phyloP scores from a whole-genome alignment of 2,329 filamentous ascomycete genomes.

The Diplocarpon mali region DNA sequence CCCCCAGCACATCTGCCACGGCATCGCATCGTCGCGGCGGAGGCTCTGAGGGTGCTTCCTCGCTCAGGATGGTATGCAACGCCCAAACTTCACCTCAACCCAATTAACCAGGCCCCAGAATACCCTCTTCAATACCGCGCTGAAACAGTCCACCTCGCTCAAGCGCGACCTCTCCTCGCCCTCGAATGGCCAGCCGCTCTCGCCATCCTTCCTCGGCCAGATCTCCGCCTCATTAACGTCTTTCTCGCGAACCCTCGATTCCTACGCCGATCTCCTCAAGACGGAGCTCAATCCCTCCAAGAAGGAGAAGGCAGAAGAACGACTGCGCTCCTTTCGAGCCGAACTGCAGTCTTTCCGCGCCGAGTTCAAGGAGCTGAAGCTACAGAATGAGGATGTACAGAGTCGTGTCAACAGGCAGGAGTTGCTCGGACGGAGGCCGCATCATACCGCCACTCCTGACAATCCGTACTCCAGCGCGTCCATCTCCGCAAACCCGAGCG shows the following conservation, averaged over 20 bases:
- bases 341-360: constrained; percentile 73
- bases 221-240: constrained; percentile 67
- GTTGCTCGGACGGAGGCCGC: constrained; percentile 74
- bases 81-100: background rate
- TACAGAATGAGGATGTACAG: constrained; percentile 62
- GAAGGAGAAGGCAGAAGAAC: constrained; percentile 79
- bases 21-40: too few species aligned
- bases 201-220: constrained; percentile 57
- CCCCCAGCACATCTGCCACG: too few species aligned
- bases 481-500: constrained; percentile 13
- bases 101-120: constrained; percentile 42
- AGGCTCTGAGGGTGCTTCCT: background rate
- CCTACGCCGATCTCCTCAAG: constrained; percentile 75
- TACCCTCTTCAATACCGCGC: constrained; percentile 72
- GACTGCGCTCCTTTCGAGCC: constrained; percentile 72
- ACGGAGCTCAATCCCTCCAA: constrained; percentile 86
- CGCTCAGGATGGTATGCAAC: constrained; percentile 11
- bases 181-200: constrained; percentile 43
- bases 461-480: constrained; percentile 72
- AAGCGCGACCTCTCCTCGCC: constrained; percentile 66
- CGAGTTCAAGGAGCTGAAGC: constrained; percentile 68
- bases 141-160: constrained; percentile 74
- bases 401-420: constrained; percentile 61
- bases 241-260: constrained; percentile 82
- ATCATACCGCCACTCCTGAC: constrained; percentile 72